Evolutionary conservation across 148 eudicot species (phyloP).

Genomic region (Arctostaphylos glauca): DNA sequence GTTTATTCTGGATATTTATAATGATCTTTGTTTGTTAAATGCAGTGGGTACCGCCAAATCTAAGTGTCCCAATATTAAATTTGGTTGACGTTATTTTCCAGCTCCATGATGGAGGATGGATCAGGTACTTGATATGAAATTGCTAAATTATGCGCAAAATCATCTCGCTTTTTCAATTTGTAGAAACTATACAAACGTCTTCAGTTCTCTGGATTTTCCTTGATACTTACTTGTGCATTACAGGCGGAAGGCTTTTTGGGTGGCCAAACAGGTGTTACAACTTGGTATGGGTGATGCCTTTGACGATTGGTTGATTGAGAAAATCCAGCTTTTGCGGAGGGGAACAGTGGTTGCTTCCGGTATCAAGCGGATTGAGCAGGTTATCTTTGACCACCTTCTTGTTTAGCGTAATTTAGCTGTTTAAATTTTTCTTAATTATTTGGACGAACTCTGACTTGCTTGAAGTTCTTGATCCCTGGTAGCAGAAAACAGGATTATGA

Average conservation of each 20-base stretch:
- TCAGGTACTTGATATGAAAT: conserved; percentile 54
- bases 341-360: conserved; percentile 90
- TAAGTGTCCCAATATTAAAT: conserved; percentile 83
- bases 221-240: conserved; percentile 17
- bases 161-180: background rate
- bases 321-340: conserved; percentile 80
- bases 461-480: conserved; percentile 14
- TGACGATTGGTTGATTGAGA: conserved; percentile 98
- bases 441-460: conserved; percentile 5
- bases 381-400: conserved; percentile 15
- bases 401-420: background rate
- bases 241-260: conserved; percentile 98
- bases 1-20: background rate
- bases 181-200: background rate
- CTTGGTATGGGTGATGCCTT: conserved; percentile 99
- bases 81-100: conserved; percentile 95
- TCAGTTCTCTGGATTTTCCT: conserved; percentile 5
- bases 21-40: conserved; percentile 22
- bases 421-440: conserved; percentile 9
- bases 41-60: conserved; percentile 96
- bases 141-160: background rate
- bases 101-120: conserved; percentile 99
- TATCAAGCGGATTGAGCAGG: conserved; percentile 87
- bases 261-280: conserved; percentile 91
- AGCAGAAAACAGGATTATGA: background rate